phyloP scores from a whole-genome alignment of 1,284 basidiomycete species.

The Microbotryum saponariae region DNA sequence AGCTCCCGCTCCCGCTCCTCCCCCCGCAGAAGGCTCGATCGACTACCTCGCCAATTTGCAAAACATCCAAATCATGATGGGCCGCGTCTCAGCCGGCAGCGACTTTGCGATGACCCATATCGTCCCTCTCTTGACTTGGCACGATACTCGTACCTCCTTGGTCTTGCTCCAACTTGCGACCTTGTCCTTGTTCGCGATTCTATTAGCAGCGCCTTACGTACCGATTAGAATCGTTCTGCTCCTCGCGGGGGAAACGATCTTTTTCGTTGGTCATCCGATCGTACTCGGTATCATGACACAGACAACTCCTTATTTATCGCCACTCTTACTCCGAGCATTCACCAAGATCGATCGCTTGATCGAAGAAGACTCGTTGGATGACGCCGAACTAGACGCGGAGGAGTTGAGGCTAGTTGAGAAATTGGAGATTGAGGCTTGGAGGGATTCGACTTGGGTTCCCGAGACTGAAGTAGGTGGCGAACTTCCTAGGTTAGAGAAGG shows the following conservation, averaged over 20 bases:
- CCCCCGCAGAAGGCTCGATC: slow-evolving; percentile 28
- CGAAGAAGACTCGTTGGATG: slow-evolving; percentile 25
- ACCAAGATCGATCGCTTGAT: slow-evolving; percentile 2
- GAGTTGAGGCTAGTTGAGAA: slow-evolving; percentile 7
- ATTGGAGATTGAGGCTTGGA: slow-evolving; percentile 13
- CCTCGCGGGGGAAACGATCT: slow-evolving; percentile 23
- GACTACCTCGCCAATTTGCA: slow-evolving; percentile 36
- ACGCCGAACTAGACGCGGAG: slow-evolving; percentile 21
- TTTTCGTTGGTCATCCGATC: slow-evolving; percentile 32
- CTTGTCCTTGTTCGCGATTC: slow-evolving; percentile 19
- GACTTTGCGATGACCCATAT: slow-evolving; percentile 27
- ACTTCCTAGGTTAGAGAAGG: background rate
- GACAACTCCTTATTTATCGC: background rate
- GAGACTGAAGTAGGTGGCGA: slow-evolving; percentile 24
- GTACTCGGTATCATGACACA: slow-evolving; percentile 6
- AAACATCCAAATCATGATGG: slow-evolving; percentile 38
- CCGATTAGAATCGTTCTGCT: slow-evolving; percentile 31
- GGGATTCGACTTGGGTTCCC: slow-evolving; percentile 7
- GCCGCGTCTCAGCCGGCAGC: slow-evolving; percentile 30
- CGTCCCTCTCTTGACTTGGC: slow-evolving; percentile 35
- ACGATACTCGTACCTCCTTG: slow-evolving; percentile 21
- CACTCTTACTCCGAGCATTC: background rate
- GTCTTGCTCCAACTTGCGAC: slow-evolving; percentile 30
- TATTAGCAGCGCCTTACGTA: slow-evolving; percentile 21
- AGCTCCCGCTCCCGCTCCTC: background rate